These are phyloP conservation scores for Fusarium sp. DNA, from an alignment of 2,329 filamentous ascomycete species.

Conservation along the genomic window DNA sequence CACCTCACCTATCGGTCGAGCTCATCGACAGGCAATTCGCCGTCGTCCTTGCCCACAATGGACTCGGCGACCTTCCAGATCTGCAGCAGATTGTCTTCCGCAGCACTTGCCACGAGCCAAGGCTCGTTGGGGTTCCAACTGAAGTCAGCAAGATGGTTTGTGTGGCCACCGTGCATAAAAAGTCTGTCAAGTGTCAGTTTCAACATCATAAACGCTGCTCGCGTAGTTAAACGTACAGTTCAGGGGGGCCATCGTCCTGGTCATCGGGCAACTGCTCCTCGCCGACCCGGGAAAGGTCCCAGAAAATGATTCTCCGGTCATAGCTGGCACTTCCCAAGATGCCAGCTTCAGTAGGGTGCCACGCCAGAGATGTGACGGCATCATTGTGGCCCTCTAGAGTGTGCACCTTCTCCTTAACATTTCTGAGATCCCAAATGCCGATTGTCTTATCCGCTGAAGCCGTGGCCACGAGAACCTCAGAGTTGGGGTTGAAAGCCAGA, in stretches of 20 bases:
- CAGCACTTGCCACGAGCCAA: slow-evolving; percentile 95
- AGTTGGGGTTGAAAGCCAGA: slow-evolving; percentile 92
- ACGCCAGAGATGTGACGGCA: slow-evolving; percentile 89
- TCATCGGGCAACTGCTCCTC: slow-evolving; percentile 97
- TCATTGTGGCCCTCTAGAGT: slow-evolving; percentile 89
- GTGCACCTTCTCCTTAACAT: slow-evolving; percentile 90
- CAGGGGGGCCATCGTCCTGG: slow-evolving; percentile 92
- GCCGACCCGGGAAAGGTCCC: slow-evolving; percentile 92
- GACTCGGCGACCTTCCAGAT: slow-evolving; percentile 90
- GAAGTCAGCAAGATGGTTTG: slow-evolving; percentile 95
- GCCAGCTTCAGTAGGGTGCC: slow-evolving; percentile 91
- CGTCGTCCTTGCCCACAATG: slow-evolving; percentile 82
- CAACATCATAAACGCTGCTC: neutral
- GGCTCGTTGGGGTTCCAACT: slow-evolving; percentile 98
- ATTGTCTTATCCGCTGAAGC: slow-evolving; percentile 96
- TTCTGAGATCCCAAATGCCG: slow-evolving; percentile 93
- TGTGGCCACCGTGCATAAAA: slow-evolving; percentile 99
- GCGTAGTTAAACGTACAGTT: slow-evolving; percentile 73
- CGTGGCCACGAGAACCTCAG: slow-evolving; percentile 91
- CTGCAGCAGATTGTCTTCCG: slow-evolving; percentile 96
- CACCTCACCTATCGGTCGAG: slow-evolving; percentile 70
- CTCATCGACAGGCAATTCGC: slow-evolving; percentile 81
- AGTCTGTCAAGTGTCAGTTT: slow-evolving; percentile 64
- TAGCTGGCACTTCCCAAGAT: slow-evolving; percentile 93
- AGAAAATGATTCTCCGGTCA: slow-evolving; percentile 93